Evolutionary conservation across 1,284 basidiomycete species (phyloP), one percentile per base, ranked within the genome.

Genomic region (Phaffia rhodozyma): DNA sequence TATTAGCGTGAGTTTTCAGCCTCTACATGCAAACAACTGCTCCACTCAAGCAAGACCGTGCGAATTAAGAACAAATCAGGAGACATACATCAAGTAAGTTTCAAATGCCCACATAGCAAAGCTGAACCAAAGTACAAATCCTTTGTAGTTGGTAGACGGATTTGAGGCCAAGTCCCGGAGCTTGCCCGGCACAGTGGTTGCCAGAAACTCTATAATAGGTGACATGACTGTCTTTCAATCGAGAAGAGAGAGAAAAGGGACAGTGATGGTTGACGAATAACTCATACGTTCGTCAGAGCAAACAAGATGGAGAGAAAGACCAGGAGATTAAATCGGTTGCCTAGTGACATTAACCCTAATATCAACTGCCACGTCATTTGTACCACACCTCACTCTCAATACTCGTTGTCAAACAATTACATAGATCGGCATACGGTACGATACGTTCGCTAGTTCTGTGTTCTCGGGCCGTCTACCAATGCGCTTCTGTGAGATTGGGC

Each of bases 21-120:
- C 32, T 52, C 47, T 50, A 18, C 23, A 20, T 21, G 20, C 38
- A 29, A 38, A 34, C 3, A 21, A 2, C 29, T 13, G 9, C 53
- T 57, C 52, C 38, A 59, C 32, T 66, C 66, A 51, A 65, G 58
- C 51, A 25, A 27, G 60, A 30, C n/a, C 58, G 3, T 34, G 9
- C 11, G 6, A 1, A 50, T 38, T 9, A 52, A 6, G 9, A 59
- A 18, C 1, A 58, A 30, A 48, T 13, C 21, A 20, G 13, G 23
- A 27, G 34, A 78, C 86, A 68, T 70, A 89, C 84, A 89, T 72
- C 48, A 93, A 81, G 73, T 89, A 90, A 1, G 84, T 85, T 73
- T 93, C 90, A 67, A 91, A 90, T 3, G 86, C 75, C 49, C 84
- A 86, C n/a, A 91, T 85, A 32, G 76, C 76, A 85, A 87, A 89